A percentile compares a stretch with the other conserved stretches of the same genome.
Evolutionary conservation across 2,329 filamentous ascomycete genomes (phyloP).

Genomic region (Pleomassaria siparia): DNA sequence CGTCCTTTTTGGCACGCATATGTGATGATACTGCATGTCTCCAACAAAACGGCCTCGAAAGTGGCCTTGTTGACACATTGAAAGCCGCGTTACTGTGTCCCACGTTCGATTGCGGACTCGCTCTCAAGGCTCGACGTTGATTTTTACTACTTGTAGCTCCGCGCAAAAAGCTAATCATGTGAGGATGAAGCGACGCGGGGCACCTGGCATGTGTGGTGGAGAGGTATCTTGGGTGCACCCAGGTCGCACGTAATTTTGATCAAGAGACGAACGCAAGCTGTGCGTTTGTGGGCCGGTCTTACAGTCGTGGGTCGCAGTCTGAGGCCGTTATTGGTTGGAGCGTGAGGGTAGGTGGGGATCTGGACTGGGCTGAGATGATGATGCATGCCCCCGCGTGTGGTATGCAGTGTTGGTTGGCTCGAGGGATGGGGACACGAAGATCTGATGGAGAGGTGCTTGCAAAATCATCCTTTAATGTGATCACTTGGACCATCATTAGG

Average conservation of each 20-base stretch:
- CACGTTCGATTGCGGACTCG: constrained; percentile 12
- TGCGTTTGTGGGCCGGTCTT: constrained; percentile 39
- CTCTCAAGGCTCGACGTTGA: constrained; percentile 40
- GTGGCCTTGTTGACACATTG: constrained; percentile 13
- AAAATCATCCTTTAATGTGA: background rate
- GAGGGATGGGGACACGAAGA: constrained; percentile 7
- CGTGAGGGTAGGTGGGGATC: background rate
- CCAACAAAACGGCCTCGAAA: constrained; percentile 21
- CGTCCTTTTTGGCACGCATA: constrained; percentile 10
- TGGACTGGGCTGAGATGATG: constrained; percentile 6
- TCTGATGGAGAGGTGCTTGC: background rate
- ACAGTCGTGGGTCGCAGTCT: constrained; percentile 29
- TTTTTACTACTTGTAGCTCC: constrained; percentile 43
- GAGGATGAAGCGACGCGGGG: constrained; percentile 42
- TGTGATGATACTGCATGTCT: constrained; percentile 20
- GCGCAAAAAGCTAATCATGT: constrained; percentile 42
- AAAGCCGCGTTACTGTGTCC: constrained; percentile 12
- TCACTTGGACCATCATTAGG: background rate
- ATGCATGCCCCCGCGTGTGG: constrained; percentile 8
- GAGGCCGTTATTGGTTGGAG: background rate
- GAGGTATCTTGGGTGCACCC: constrained; percentile 15
- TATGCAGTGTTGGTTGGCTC: constrained; percentile 16
- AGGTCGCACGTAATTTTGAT: constrained; percentile 44
- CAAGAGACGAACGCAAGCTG: constrained; percentile 39
- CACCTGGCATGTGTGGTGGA: constrained; percentile 34